These are phyloP conservation scores for Puccinia coronata DNA, from an alignment of 1,284 basidiomycete species.

Conservation along the genomic window DNA sequence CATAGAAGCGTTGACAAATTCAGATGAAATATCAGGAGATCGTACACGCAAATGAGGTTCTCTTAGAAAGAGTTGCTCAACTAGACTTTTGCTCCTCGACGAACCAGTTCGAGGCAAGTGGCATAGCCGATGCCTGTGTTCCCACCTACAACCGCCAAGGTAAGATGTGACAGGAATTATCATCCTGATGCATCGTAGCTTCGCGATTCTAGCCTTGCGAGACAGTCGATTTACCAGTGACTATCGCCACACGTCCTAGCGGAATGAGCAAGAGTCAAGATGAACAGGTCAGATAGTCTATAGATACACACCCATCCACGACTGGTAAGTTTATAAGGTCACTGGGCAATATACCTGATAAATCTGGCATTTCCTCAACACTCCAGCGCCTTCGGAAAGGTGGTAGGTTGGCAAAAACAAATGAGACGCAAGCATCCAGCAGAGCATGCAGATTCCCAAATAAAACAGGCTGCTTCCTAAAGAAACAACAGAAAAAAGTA, in stretches of 20 bases:
- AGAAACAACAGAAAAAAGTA: not conserved
- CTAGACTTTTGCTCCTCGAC: constrained; percentile 38
- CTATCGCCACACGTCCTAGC: constrained; percentile 7
- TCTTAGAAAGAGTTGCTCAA: not conserved
- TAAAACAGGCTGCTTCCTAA: not conserved
- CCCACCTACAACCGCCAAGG: not conserved
- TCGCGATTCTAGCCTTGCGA: not conserved
- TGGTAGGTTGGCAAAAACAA: constrained; percentile 2
- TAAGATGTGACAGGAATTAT: not conserved
- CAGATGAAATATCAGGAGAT: not conserved
- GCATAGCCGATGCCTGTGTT: constrained; percentile 24
- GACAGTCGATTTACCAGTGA: constrained; percentile 12
- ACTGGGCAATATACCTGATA: not conserved
- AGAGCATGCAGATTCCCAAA: not conserved
- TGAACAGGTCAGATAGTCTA: not conserved
- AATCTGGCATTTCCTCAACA: constrained; percentile 27
- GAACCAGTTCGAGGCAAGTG: constrained; percentile 31
- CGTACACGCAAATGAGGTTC: not conserved
- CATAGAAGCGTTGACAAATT: not conserved
- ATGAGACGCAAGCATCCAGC: not conserved
- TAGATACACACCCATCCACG: too few species aligned
- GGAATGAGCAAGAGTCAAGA: not conserved
- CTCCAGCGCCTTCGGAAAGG: not conserved
- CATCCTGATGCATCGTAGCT: not conserved
- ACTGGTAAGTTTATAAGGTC: not conserved